These are phyloP conservation scores for Penicillium waksmanii DNA, from an alignment of 495 filamentous ascomycete species.

Conservation along the genomic window DNA sequence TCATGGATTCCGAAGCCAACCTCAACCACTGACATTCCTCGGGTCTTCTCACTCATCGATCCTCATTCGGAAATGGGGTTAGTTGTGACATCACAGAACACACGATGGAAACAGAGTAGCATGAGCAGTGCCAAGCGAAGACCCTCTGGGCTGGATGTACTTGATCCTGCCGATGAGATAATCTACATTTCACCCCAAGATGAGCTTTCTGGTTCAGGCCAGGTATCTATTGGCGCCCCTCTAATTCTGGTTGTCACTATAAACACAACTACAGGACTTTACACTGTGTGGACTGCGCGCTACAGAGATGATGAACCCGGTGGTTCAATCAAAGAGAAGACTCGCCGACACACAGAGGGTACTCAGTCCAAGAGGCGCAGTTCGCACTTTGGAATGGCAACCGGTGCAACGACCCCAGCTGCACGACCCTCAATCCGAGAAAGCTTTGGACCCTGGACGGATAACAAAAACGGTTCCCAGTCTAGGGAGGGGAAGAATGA, in stretches of 20 bases:
- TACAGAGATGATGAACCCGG: conserved; percentile 63
- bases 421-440: conserved; percentile 54
- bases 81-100: conserved; percentile 63
- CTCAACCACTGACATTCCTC: conserved; percentile 66
- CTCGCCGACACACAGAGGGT: conserved; percentile 53
- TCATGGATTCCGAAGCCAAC: conserved; percentile 31
- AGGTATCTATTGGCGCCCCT: conserved; percentile 31
- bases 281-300: conserved; percentile 77
- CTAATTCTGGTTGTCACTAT: conserved; percentile 80
- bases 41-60: conserved; percentile 83
- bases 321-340: conserved; percentile 52
- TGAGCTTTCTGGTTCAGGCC: conserved; percentile 46
- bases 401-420: conserved; percentile 80
- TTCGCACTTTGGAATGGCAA: conserved; percentile 79
- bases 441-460: conserved; percentile 56
- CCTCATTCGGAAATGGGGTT: conserved; percentile 85
- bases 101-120: conserved; percentile 37
- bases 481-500: conserved; percentile 36
- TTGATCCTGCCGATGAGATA: conserved; percentile 76
- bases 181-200: conserved; percentile 70
- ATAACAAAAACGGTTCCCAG: conserved; percentile 39
- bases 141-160: conserved; percentile 47
- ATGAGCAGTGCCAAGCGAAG: conserved; percentile 28
- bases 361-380: conserved; percentile 75
- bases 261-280: conserved; percentile 70